Evolutionary conservation across 2,329 filamentous ascomycete species (phyloP).

Genomic region (Aaosphaeria pasadenensis): DNA sequence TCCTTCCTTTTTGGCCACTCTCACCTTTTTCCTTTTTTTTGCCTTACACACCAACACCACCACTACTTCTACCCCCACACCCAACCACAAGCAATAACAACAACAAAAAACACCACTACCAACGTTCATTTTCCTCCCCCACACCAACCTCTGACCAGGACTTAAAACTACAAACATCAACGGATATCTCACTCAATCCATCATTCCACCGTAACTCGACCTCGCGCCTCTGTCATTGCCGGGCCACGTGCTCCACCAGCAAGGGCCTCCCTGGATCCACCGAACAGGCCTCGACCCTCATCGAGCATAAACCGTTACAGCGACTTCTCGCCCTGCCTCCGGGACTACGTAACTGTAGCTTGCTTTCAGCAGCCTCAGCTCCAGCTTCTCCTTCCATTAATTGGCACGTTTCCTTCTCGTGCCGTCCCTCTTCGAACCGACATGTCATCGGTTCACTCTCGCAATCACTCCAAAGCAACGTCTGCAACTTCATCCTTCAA

Average conservation of each 20-base stretch:
- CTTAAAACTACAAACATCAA: too few species aligned
- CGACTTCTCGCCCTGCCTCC: background rate
- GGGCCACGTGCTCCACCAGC: background rate
- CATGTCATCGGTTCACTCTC: slow-evolving; percentile 37
- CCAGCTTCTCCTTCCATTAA: background rate
- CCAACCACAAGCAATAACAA: too few species aligned
- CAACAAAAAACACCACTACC: too few species aligned
- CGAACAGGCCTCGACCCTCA: background rate
- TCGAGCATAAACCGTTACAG: background rate
- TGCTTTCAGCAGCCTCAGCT: background rate
- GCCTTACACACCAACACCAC: too few species aligned
- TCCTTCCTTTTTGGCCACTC: too few species aligned
- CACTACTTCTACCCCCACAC: too few species aligned
- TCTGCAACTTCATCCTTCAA: slow-evolving; percentile 30
- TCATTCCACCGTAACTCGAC: too few species aligned
- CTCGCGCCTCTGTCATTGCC: too few species aligned
- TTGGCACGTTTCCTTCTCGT: background rate
- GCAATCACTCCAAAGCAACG: slow-evolving; percentile 36
- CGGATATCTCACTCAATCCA: too few species aligned
- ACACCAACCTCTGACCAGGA: too few species aligned
- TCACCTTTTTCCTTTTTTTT: too few species aligned
- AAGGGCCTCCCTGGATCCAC: background rate
- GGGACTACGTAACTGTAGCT: background rate
- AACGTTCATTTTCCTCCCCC: too few species aligned
- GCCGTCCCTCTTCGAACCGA: background rate